These are phyloP conservation scores for Vicia villosa DNA, from an alignment of 306 rosid genomes.

Conservation along the genomic window DNA sequence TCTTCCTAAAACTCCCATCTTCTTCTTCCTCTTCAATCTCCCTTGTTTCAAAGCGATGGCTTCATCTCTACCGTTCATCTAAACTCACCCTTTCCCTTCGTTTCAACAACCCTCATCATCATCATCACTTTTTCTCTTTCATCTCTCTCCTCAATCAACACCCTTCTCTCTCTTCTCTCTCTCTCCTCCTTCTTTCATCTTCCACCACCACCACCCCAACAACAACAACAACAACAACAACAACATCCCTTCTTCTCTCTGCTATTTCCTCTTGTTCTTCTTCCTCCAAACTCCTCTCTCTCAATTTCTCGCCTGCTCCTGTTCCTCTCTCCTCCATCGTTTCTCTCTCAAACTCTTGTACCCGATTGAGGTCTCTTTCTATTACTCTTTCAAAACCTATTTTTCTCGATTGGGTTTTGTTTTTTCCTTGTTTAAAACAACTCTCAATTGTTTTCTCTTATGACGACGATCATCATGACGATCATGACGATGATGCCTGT, in stretches of 20 bases:
- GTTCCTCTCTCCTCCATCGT: slow-evolving; percentile 60
- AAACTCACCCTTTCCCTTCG: slow-evolving; percentile 68
- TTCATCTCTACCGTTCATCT: slow-evolving; percentile 68
- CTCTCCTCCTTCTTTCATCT: slow-evolving; percentile 28
- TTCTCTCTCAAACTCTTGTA: slow-evolving; percentile 61
- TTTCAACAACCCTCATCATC: slow-evolving; percentile 28
- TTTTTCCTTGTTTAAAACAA: slow-evolving; percentile 55
- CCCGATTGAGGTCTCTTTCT: slow-evolving; percentile 57
- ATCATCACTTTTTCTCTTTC: slow-evolving; percentile 43
- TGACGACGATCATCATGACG: too few species aligned
- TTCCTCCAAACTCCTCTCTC: slow-evolving; percentile 50
- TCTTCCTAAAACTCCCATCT: slow-evolving; percentile 64
- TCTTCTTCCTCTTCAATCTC: slow-evolving; percentile 51
- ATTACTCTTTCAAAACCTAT: slow-evolving; percentile 66
- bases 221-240: too few species aligned
- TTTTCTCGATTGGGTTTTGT: slow-evolving; percentile 55
- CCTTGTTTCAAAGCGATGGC: slow-evolving; percentile 90
- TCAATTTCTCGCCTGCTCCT: slow-evolving; percentile 54
- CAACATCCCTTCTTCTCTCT: slow-evolving; percentile 41
- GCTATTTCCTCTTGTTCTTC: slow-evolving; percentile 42
- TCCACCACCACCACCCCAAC: neutral
- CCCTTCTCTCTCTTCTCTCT: slow-evolving; percentile 65
- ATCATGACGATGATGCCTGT: neutral
- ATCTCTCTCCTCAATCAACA: slow-evolving; percentile 59
- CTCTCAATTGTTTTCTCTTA: slow-evolving; percentile 46